Base-by-base conservation (phyloP, 441 rosid species). In the Geranium incanum region DNA sequence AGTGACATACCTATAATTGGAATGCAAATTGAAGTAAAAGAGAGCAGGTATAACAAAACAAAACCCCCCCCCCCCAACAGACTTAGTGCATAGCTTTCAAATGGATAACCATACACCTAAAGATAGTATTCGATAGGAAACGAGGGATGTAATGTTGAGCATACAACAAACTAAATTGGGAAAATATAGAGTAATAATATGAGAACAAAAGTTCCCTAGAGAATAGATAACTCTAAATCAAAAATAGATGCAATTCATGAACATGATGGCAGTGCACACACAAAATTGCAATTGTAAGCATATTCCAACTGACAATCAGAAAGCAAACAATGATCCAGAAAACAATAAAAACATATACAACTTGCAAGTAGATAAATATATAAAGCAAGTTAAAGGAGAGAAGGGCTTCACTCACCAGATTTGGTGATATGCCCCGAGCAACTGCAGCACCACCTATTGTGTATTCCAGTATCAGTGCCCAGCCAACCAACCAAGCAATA, bases 391-490 rank as follows among this genome's bases (percentile, higher is more conserved):
- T 0, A 15, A 57, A 4, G 18, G 64, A 1, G 8, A 57, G 28
- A 18, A 57, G 9, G 18, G 2, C 5, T 19, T 75, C 75, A 79
- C 72, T 78, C 43, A 94, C 99, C 90, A 94, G 87, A 86, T 92
- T 94, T 7, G 99, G 99, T 13, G 99, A 89, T 70, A 92, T 89
- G 81, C 99, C 99, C 36, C 99, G 97, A 73, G 97, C 99, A 79
- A 95, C 97, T 7, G 97, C 94, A 5, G 99, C 80, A 18, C 99
- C 99, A 73, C 99, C 96, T 66, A 95, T 89, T 3, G 99, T 89
- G 76, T 95, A 95, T 81, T 95, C 99, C 76, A 95, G 82, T 74
- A 95, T 83, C 37, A 95, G 79, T 21, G 93, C 97, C 99, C 99
- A 95, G 71, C 97, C 99, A 68, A 92, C 82, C 82, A 95, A 75